These are phyloP conservation scores for Chimonanthus praecox DNA, from an alignment of 164 flowering plant species.

Conservation along the genomic window DNA sequence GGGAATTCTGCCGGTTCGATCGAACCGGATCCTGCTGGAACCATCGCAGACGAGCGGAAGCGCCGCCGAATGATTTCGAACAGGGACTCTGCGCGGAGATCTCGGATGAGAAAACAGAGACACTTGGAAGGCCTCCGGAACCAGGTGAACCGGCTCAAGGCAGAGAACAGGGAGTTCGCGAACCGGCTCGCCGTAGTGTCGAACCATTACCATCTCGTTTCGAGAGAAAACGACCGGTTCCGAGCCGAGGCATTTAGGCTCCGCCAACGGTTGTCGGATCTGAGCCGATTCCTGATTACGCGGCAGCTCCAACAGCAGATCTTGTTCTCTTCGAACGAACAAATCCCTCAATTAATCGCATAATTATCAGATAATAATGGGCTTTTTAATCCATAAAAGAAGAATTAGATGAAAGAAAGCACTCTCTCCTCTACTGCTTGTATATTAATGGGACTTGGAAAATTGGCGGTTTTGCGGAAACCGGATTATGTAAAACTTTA, in stretches of 20 bases:
- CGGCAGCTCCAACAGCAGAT: slow-evolving; percentile 39
- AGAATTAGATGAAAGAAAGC: not conserved
- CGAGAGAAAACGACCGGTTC: slow-evolving; percentile 50
- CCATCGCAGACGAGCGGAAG: slow-evolving; percentile 49
- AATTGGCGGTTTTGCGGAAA: not conserved
- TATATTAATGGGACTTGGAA: too few species aligned
- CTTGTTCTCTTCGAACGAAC: slow-evolving; percentile 24
- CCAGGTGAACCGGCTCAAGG: slow-evolving; percentile 49
- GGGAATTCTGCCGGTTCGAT: slow-evolving; percentile 28
- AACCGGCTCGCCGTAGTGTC: slow-evolving; percentile 41
- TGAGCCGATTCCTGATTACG: slow-evolving; percentile 33
- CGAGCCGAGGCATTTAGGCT: slow-evolving; percentile 37
- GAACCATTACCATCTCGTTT: slow-evolving; percentile 25
- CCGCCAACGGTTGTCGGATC: slow-evolving; percentile 37
- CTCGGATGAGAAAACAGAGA: slow-evolving; percentile 74
- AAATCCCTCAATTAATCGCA: slow-evolving; percentile 26
- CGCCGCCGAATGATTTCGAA: slow-evolving; percentile 70
- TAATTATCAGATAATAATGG: slow-evolving; percentile 19
- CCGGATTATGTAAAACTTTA: not conserved
- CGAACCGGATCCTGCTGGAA: slow-evolving; percentile 12
- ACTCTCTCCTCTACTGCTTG: slow-evolving; percentile 6
- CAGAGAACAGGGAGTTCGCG: slow-evolving; percentile 45
- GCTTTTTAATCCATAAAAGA: not conserved
- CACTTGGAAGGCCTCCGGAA: slow-evolving; percentile 66
- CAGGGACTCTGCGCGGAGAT: slow-evolving; percentile 85